Percentiles rank a stretch among this genome's conserved stretches.
Evolutionary conservation across 2,329 filamentous ascomycete genomes (phyloP).

Genomic region (Verticillium klebahnii): DNA sequence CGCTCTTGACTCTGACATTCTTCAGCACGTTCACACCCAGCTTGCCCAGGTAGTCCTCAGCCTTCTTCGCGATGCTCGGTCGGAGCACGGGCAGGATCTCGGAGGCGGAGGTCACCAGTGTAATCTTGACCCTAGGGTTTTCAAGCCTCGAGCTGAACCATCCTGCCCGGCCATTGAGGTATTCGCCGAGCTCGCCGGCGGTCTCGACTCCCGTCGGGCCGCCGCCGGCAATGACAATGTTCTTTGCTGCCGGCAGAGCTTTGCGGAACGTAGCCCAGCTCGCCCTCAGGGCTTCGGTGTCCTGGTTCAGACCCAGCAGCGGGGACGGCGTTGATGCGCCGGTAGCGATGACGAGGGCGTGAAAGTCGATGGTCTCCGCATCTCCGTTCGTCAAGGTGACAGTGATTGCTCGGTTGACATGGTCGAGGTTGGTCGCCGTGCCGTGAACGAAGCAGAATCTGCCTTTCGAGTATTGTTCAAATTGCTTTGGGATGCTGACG

Average conservation of each 20-base stretch:
- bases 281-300: conserved; percentile 24
- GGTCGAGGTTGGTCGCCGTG: conserved; percentile 29
- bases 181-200: conserved; percentile 45
- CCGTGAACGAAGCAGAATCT: conserved; percentile 39
- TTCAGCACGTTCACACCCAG: conserved; percentile 44
- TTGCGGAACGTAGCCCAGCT: conserved; percentile 34
- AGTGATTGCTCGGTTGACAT: conserved; percentile 24
- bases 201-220: conserved; percentile 47
- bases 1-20: conserved; percentile 28
- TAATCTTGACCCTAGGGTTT: conserved; percentile 35
- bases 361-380: conserved; percentile 17
- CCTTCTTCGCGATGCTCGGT: conserved; percentile 29
- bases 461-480: conserved; percentile 30
- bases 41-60: conserved; percentile 33
- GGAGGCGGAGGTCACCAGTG: conserved; percentile 32
- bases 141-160: conserved; percentile 25
- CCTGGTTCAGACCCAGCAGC: conserved; percentile 31
- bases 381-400: conserved; percentile 13
- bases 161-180: conserved; percentile 40
- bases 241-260: conserved; percentile 31
- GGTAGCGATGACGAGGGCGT: conserved; percentile 45
- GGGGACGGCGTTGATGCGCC: conserved; percentile 41
- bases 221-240: conserved; percentile 43
- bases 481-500: conserved; percentile 28
- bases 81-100: conserved; percentile 36